These are phyloP conservation scores for Pyrenopolyporus hunteri DNA, from an alignment of 495 filamentous ascomycete genomes.

Conservation along the genomic window DNA sequence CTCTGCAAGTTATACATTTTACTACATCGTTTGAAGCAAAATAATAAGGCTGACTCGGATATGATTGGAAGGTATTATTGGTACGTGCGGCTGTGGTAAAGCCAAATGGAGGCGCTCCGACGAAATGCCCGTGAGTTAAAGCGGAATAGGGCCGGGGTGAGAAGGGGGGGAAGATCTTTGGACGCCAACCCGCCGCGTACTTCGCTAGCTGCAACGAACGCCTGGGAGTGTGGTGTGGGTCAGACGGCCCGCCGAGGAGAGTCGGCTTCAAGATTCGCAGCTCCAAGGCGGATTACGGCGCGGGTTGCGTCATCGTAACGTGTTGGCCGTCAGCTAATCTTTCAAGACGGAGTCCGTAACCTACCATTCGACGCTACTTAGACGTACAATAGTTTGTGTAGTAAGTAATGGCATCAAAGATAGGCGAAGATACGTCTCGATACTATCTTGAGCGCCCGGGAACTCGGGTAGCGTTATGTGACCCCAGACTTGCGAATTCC, in stretches of 20 bases:
- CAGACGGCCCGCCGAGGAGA: constrained; percentile 36
- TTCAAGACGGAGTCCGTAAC: constrained; percentile 3
- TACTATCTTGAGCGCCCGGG: constrained; percentile 23
- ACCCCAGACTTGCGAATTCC: constrained; percentile 11
- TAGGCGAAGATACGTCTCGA: constrained; percentile 9
- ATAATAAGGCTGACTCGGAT: not conserved
- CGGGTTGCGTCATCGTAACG: constrained; percentile 23
- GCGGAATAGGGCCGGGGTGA: constrained; percentile 1
- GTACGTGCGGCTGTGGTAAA: not conserved
- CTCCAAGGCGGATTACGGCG: constrained; percentile 28
- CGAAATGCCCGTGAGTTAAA: not conserved
- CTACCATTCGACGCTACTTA: not conserved
- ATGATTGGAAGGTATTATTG: not conserved
- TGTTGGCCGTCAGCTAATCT: not conserved
- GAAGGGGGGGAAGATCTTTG: constrained; percentile 3
- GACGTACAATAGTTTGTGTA: not conserved
- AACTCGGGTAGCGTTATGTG: constrained; percentile 31
- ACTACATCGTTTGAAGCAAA: not conserved
- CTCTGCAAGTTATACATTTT: not conserved
- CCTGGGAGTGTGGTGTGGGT: constrained; percentile 33
- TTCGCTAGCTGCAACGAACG: too few species aligned
- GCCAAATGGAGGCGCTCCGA: not conserved
- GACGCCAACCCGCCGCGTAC: too few species aligned
- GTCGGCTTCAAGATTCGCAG: constrained; percentile 18
- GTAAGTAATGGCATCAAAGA: constrained; percentile 4